Evolutionary conservation across 164 flowering plant species (phyloP).

Genomic region (Nymphaea colorata): DNA sequence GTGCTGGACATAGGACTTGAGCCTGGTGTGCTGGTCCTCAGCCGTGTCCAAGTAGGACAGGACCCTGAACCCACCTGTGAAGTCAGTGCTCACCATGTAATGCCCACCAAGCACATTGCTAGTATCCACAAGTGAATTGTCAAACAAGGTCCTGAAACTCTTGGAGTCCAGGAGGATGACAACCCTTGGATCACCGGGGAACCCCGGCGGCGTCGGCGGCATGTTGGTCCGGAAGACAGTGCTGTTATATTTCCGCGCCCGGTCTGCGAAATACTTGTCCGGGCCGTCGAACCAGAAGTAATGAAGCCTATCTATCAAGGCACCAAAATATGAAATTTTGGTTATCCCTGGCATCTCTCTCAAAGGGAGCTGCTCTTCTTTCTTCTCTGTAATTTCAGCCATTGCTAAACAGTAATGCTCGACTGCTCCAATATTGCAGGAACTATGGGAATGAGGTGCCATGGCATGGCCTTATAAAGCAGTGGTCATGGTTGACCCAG

Average conservation of each 20-base stretch:
- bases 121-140: conserved; percentile 63
- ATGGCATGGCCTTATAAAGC: background rate
- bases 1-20: conserved; percentile 48
- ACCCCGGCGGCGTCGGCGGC: conserved; percentile 75
- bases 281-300: conserved; percentile 52
- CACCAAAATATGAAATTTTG: conserved; percentile 55
- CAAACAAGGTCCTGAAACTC: conserved; percentile 73
- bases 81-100: conserved; percentile 58
- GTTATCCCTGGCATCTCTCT: conserved; percentile 25
- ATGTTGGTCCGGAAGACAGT: conserved; percentile 71
- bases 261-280: conserved; percentile 51
- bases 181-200: conserved; percentile 42
- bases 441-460: background rate
- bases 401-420: background rate
- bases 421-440: background rate
- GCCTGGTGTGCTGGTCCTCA: conserved; percentile 60
- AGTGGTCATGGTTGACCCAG: too few relatives aligned
- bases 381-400: background rate
- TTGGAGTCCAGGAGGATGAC: conserved; percentile 61
- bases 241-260: conserved; percentile 40
- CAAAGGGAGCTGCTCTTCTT: background rate
- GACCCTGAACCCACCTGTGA: conserved; percentile 77
- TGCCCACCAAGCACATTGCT: conserved; percentile 66
- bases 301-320: conserved; percentile 51
- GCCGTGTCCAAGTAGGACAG: conserved; percentile 73